Base-by-base conservation (phyloP, 495 filamentous ascomycete species). In the Mytilinidion resinicola region DNA sequence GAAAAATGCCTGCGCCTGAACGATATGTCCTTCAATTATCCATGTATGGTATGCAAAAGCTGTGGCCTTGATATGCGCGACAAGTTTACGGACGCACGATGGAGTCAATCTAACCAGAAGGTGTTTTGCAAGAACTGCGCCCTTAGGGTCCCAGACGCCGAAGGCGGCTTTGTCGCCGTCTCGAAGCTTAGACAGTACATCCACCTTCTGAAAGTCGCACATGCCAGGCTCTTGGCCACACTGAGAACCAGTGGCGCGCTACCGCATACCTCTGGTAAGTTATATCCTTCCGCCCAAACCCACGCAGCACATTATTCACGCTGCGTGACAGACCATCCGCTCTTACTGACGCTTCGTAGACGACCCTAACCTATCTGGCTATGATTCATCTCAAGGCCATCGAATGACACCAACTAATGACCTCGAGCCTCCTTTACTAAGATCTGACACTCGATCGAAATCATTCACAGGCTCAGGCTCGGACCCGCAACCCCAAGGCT, bases 171-270 rank as follows among this genome's bases (percentile, higher is more conserved):
- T 65, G 72, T 76, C 51, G 80, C 78, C 36, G 82, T 95, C 21
- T 84, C 89, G 11, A 87, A 92, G 67, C 77, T 99, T 52, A 85
- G 90, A 69, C 93, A 97, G 72, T 99, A 95, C 65, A 84, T 97
- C 11, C 96, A 95, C 71, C 76, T 99, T 42, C 76, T 99, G 35
- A 82, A 86, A 67, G 91, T 97, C 30, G 93, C 95, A 39, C 83
- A 97, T 49, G 95, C 95, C 8, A 80, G 95, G 53, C 78, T 99
- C 36, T 78, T 99, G 38, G 85, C 90, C 15, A 95, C 91, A 17
- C 81, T 99, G 44, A 84, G 89, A 55, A 84, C 78, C 53, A 91
- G 82, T 59, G 91, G 90, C 51, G 86, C 88, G 17, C 72, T 98
- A 49, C 85, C 88, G 37, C 82, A 82, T 49, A 83, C 85, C 35